Conservation (phyloP, 1,284 basidiomycete species). For the Ustilago trichophora region DNA sequence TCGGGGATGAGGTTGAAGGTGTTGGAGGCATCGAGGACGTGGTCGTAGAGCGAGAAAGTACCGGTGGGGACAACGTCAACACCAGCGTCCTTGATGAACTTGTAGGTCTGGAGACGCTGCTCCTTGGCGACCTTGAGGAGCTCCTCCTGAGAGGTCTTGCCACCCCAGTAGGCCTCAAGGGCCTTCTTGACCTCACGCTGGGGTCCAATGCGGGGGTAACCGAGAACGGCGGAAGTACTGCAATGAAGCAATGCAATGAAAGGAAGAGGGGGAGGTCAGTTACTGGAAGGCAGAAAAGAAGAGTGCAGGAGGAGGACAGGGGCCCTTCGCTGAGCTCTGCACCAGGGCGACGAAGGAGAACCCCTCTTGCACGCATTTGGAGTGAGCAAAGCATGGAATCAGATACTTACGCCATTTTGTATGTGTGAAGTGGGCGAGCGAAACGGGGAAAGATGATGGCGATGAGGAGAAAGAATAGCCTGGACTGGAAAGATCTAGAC, state of each 20-base stretch:
- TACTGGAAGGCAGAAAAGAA: too few relatives aligned
- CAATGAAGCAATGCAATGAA: neutral
- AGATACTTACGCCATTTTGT: conserved; percentile 43
- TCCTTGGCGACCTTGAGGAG: conserved; percentile 88
- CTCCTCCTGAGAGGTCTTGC: conserved; percentile 87
- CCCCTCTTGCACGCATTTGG: too few relatives aligned
- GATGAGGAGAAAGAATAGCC: conserved; percentile 1
- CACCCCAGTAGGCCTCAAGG: conserved; percentile 82
- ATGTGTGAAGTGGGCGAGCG: conserved; percentile 11
- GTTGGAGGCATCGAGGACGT: conserved; percentile 96
- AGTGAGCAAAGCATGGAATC: too few relatives aligned
- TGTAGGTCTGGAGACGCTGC: conserved; percentile 90
- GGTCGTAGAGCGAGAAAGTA: conserved; percentile 98
- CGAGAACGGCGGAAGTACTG: conserved; percentile 71
- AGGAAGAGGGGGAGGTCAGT: neutral
- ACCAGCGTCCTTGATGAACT: conserved; percentile 83
- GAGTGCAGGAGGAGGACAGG: too few relatives aligned
- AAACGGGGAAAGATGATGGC: conserved; percentile 15
- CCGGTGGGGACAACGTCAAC: conserved; percentile 94
- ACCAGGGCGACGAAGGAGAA: too few relatives aligned
- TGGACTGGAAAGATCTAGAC: conserved; percentile 12
- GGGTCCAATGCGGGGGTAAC: conserved; percentile 95
- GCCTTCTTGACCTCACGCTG: conserved; percentile 99
- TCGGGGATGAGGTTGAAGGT: conserved; percentile 97
- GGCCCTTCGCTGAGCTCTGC: too few relatives aligned